Percentiles rank a stretch among this genome's conserved stretches.
These are phyloP conservation scores for Clonostachys chloroleuca DNA, from an alignment of 2,329 filamentous ascomycete species.

Conservation along the genomic window DNA sequence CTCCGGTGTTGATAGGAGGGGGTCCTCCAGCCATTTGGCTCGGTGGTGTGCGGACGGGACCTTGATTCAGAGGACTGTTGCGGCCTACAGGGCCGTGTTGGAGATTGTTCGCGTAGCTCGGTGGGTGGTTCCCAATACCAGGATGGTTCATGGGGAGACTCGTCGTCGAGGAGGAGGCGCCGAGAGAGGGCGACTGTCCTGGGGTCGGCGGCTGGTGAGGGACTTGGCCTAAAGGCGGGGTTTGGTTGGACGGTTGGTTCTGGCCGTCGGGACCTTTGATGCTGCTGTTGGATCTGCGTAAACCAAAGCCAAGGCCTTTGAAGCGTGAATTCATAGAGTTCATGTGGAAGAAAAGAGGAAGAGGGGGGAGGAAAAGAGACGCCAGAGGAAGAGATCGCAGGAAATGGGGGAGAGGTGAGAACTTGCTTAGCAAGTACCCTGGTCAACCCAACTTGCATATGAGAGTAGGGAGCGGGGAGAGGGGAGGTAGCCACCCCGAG, in stretches of 20 bases:
- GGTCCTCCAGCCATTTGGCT: constrained; percentile 60
- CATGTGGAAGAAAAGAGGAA: constrained; percentile 42
- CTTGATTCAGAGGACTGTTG: constrained; percentile 42
- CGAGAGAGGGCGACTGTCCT: constrained; percentile 24
- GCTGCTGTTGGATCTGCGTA: constrained; percentile 67
- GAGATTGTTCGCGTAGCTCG: constrained; percentile 59
- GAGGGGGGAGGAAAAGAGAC: constrained; percentile 7
- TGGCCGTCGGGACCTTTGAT: constrained; percentile 39
- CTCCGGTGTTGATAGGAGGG: constrained; percentile 63
- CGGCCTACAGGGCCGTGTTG: constrained; percentile 34
- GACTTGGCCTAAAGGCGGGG: constrained; percentile 35
- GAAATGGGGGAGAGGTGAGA: not conserved
- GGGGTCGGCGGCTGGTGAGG: constrained; percentile 24
- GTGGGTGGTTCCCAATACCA: constrained; percentile 54
- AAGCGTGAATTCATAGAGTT: constrained; percentile 77
- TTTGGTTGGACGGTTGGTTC: not conserved
- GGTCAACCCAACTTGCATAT: not conserved
- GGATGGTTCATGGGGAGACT: constrained; percentile 59
- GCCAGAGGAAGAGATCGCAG: not conserved
- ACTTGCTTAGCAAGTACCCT: not conserved
- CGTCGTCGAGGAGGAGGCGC: constrained; percentile 37
- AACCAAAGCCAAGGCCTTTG: constrained; percentile 77
- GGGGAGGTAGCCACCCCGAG: too few species aligned
- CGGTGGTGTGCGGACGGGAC: constrained; percentile 49
- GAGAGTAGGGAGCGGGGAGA: too few species aligned